Evolutionary conservation across 164 flowering plant genomes (phyloP).

Genomic region (Tinospora cordifolia): DNA sequence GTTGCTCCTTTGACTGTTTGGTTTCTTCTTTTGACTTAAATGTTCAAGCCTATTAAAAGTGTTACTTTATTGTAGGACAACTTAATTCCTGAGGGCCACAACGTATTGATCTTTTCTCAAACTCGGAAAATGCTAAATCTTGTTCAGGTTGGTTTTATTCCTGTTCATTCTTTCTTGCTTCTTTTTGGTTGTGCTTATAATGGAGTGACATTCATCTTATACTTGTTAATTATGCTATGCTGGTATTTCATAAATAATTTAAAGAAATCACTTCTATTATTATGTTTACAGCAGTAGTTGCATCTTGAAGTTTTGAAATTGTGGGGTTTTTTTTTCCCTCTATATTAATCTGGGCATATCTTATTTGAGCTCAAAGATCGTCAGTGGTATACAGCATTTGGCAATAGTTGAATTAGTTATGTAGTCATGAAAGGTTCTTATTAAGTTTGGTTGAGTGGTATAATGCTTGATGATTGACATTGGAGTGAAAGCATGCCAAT

Average conservation of each 20-base stretch:
- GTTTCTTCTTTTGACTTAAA: neutral
- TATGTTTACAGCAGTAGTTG: neutral
- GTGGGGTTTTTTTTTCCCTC: neutral
- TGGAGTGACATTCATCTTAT: neutral
- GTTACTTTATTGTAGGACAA: constrained; percentile 38
- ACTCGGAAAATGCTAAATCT: constrained; percentile 95
- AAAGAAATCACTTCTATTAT: neutral
- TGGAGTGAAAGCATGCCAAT: neutral
- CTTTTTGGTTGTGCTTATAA: neutral
- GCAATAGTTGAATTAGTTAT: neutral
- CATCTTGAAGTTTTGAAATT: neutral
- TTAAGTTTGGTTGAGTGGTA: too few relatives aligned
- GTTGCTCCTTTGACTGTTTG: neutral
- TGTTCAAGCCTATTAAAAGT: neutral
- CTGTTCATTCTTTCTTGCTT: neutral
- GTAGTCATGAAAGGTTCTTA: neutral
- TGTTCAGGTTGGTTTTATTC: constrained; percentile 52
- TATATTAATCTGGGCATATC: neutral
- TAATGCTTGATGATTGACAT: neutral
- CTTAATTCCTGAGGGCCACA: constrained; percentile 72
- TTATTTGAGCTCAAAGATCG: neutral
- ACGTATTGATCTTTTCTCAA: constrained; percentile 88
- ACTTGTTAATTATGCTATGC: neutral
- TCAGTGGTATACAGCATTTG: neutral
- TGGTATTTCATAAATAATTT: neutral